Base-by-base conservation (phyloP, 345 rosid species). In the Eucalyptus fibrosa region DNA sequence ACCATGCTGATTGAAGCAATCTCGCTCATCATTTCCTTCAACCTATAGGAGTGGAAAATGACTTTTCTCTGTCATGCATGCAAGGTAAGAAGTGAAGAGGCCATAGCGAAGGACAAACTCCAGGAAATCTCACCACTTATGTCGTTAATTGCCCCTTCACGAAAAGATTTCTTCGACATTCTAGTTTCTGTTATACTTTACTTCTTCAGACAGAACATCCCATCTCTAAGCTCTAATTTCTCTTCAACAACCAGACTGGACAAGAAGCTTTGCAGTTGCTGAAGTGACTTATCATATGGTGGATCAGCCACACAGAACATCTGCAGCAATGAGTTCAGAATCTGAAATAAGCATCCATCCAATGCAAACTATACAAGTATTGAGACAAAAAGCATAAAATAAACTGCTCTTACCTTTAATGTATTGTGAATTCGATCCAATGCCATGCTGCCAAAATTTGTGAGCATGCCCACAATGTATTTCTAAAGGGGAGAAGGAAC, bases 261-360 rank as follows among this genome's bases (percentile, higher is more conserved):
- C 87, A 98, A 94, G 92, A 98, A 98, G 93, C 97, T 95, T 91
- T 98, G 99, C 88, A 98, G 95, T 90, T 96, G 98, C 91, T 98
- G 99, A 87, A 96, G 93, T 30, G 98, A 96, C 93, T 98, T 98
- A 91, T 98, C 98, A 67, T 97, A 98, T 30, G 95, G 87, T 89
- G 99, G 98, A 94, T 96, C 99, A 44, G 96, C 98, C 17, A 96
- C 94, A 93, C 98, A 98, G 88, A 98, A 97, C 96, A 98, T 97
- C 99, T 98, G 94, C 92, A 90, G 67, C 81, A 91, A 90, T 53
- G 83, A 40, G 47, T 77, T 21, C 16, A 26, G 9, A 77, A 77
- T 77, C 47, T 37, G 28, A 77, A 72, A 77, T 77, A 77, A 77
- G 28, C 83, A 40, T 40, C 47, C 42, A 12, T 11, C 83, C 30